Percentiles rank a stretch among this genome's conserved stretches.
Conservation (phyloP, 2,329 filamentous ascomycete genomes). For the Mycosphaerella sp. region DNA sequence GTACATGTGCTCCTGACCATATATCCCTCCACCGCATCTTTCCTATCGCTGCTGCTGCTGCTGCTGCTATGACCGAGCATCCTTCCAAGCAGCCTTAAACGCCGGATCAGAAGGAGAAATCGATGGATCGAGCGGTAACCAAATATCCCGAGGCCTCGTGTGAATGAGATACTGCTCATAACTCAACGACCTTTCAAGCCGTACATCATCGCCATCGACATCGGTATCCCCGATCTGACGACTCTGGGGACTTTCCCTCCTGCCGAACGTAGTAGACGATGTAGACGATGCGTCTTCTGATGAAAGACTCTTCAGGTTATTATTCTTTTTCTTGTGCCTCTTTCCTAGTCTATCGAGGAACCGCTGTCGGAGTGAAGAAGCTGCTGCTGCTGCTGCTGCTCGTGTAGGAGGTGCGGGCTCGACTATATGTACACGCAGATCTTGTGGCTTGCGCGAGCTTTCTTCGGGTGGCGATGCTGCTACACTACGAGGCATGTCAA, state of each 20-base stretch:
- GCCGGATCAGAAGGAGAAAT: constrained; percentile 4
- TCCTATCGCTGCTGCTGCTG: too few species aligned
- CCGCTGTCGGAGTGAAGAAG: neutral
- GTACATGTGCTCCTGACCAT: too few species aligned
- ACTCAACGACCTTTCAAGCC: neutral
- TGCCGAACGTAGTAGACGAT: too few species aligned
- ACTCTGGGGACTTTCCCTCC: neutral
- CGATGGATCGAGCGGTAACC: constrained; percentile 4
- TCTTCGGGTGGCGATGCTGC: neutral
- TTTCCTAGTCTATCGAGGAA: neutral
- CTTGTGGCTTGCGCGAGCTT: neutral
- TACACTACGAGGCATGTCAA: constrained; percentile 2
- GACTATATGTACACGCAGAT: neutral
- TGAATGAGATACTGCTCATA: constrained; percentile 4
- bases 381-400: too few species aligned
- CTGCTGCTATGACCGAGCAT: too few species aligned
- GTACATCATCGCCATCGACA: too few species aligned
- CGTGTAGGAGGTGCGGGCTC: neutral
- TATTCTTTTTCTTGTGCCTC: neutral
- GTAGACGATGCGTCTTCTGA: neutral
- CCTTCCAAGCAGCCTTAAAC: constrained; percentile 1
- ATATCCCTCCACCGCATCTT: too few species aligned
- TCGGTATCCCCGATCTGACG: neutral
- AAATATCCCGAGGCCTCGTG: constrained; percentile 1
- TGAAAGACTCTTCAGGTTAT: too few species aligned